Evolutionary conservation across 352 stramenopile genomes (phyloP).

Genomic region (Phytophthora sp.): DNA sequence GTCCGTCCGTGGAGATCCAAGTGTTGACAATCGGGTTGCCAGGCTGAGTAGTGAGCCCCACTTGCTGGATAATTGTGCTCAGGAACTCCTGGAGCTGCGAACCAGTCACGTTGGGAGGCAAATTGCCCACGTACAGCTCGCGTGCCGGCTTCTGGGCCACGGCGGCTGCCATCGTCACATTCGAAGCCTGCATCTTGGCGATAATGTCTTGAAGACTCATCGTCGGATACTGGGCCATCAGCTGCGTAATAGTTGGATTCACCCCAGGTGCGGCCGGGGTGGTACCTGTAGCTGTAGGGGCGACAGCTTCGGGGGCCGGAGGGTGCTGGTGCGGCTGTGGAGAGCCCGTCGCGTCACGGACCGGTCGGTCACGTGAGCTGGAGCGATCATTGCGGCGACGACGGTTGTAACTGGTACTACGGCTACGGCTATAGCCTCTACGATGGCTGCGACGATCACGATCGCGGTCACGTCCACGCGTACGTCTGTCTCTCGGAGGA

Average conservation of each 20-base stretch:
- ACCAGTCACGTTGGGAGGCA: conserved; percentile 82
- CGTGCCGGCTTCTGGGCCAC: conserved; percentile 81
- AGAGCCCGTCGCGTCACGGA: conserved; percentile 61
- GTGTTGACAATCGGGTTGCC: conserved; percentile 87
- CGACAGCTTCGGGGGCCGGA: conserved; percentile 14
- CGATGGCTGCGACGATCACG: conserved; percentile 41
- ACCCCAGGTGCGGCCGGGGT: conserved; percentile 38
- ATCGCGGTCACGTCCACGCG: conserved; percentile 43
- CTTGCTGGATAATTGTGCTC: conserved; percentile 88
- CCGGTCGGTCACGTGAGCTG: conserved; percentile 58
- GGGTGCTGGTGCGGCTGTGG: conserved; percentile 52
- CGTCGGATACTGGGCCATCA: conserved; percentile 91
- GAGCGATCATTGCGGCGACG: conserved; percentile 52
- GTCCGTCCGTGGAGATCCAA: conserved; percentile 87
- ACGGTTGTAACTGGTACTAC: conserved; percentile 61
- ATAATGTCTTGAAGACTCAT: conserved; percentile 91
- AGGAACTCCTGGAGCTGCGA: conserved; percentile 88
- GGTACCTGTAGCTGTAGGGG: conserved; percentile 10
- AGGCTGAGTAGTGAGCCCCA: conserved; percentile 75
- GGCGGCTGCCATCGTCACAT: conserved; percentile 72
- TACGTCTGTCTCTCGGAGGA: conserved; percentile 25
- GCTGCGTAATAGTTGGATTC: conserved; percentile 84
- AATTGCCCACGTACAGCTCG: conserved; percentile 87
- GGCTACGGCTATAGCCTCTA: conserved; percentile 48
- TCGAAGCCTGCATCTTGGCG: conserved; percentile 87